These are phyloP conservation scores for Gossypium schwendimanii DNA, from an alignment of 441 rosid species.

Conservation along the genomic window DNA sequence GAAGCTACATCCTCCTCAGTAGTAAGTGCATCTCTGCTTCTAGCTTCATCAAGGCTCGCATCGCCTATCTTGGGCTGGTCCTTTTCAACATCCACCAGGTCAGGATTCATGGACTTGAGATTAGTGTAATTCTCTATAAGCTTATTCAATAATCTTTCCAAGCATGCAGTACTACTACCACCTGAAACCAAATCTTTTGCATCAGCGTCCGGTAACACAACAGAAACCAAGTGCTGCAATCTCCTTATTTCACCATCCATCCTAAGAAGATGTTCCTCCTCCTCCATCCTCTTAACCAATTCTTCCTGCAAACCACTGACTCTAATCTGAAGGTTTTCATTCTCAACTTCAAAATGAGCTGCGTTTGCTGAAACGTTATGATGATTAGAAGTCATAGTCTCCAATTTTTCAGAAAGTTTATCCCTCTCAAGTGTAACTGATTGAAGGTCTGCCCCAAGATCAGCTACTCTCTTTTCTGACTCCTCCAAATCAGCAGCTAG, in stretches of 20 bases:
- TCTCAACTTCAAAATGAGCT: slow-evolving; percentile 49
- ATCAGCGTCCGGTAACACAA: slow-evolving; percentile 52
- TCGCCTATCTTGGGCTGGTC: slow-evolving; percentile 25
- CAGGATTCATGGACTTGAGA: slow-evolving; percentile 29
- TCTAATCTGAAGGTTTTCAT: slow-evolving; percentile 49
- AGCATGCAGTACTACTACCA: slow-evolving; percentile 44
- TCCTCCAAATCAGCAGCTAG: slow-evolving; percentile 68
- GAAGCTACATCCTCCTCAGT: slow-evolving; percentile 35
- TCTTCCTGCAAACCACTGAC: slow-evolving; percentile 46
- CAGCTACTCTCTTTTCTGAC: slow-evolving; percentile 46
- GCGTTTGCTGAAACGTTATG: slow-evolving; percentile 42
- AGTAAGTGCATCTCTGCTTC: slow-evolving; percentile 37
- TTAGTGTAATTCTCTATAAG: slow-evolving; percentile 51
- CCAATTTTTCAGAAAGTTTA: slow-evolving; percentile 57
- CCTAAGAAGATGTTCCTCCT: slow-evolving; percentile 41
- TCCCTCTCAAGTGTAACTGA: slow-evolving; percentile 46
- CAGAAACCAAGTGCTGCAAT: slow-evolving; percentile 57
- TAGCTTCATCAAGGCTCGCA: slow-evolving; percentile 25
- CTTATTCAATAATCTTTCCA: slow-evolving; percentile 63
- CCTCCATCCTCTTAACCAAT: slow-evolving; percentile 45
- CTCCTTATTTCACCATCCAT: slow-evolving; percentile 45
- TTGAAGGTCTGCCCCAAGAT: slow-evolving; percentile 50
- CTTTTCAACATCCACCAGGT: slow-evolving; percentile 26
- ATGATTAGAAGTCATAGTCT: slow-evolving; percentile 36
- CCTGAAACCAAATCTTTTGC: slow-evolving; percentile 35